These are phyloP conservation scores for Trichoderma sp. DNA, from an alignment of 2,329 filamentous ascomycete species.

Conservation along the genomic window DNA sequence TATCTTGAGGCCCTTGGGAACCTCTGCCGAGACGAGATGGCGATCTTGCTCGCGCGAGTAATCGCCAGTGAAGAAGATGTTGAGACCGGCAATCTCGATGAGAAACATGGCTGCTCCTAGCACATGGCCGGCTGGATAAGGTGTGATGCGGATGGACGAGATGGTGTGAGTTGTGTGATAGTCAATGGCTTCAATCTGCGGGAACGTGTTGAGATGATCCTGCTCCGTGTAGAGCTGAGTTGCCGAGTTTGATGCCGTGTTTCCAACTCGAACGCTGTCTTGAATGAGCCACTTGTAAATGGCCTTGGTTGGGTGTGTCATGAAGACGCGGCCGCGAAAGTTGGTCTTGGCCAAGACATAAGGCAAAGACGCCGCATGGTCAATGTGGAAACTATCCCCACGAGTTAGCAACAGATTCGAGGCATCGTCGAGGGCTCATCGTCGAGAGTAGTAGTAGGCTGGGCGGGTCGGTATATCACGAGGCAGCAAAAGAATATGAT, in stretches of 20 bases:
- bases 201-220: conserved; percentile 90
- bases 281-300: conserved; percentile 99
- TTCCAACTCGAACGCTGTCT: conserved; percentile 88
- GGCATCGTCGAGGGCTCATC: neutral
- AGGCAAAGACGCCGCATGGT: conserved; percentile 96
- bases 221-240: conserved; percentile 89
- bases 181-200: conserved; percentile 93
- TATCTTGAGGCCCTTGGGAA: conserved; percentile 84
- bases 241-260: conserved; percentile 59
- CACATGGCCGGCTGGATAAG: conserved; percentile 96
- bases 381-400: conserved; percentile 80
- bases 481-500: conserved; percentile 5
- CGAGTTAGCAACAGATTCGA: conserved; percentile 26
- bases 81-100: conserved; percentile 93
- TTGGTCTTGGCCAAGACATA: conserved; percentile 98
- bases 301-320: conserved; percentile 98
- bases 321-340: conserved; percentile 94
- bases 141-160: conserved; percentile 92
- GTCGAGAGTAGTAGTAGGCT: neutral
- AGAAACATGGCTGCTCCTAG: conserved; percentile 97
- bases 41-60: conserved; percentile 95
- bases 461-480: conserved; percentile 19
- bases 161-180: conserved; percentile 98
- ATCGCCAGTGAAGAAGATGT: conserved; percentile 96
- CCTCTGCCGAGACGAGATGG: conserved; percentile 89